Evolutionary conservation across 2,329 filamentous ascomycete genomes (phyloP), one percentile per base, ranked within the genome.

Genomic region (Microdochium nivale): DNA sequence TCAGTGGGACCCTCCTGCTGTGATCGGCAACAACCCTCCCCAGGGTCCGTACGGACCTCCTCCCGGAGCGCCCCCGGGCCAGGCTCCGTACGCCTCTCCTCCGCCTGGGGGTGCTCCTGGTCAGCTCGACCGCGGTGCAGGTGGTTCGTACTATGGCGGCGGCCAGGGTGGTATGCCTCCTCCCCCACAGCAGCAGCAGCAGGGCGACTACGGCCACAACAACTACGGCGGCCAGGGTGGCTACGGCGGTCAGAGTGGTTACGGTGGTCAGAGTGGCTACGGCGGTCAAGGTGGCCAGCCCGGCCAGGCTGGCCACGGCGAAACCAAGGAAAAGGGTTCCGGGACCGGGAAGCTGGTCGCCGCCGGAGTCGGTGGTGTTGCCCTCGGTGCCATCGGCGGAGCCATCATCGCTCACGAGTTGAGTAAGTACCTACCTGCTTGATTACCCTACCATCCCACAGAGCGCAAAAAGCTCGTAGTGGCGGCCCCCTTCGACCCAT

Each of bases 341-440:
- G 72, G 74, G 25, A 72, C 71, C 51, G 74, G 74, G 33, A 75
- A 76, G 59, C 70, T 80, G 59, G 63, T 83, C 21, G 68, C 79
- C 35, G 80, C 75, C 23, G 81, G 76, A 50, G 77, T 77, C 5
- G 82, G 74, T 44, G 82, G 81, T 60, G 55, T 83, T 25, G 80
- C 78, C 1, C 68, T 74, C 9, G 79, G 79, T 55, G 77, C 73
- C 44, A 62, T 81, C 32, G 82, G 77, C 11, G 81, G 81, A 47
- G 82, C 79, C 3, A 60, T 81, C 33, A 64, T 84, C 52, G 76
- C 74, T 13, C 71, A 83, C 60, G 77, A 77, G 50, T 56, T 81
- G 14, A 68, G 81, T 84, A 72, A 53, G 74, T 70, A 50, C 51
- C 47, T 44, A 53, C 54, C 44, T 40, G 10, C 50, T 37, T 19